phyloP scores from a whole-genome alignment of 345 rosid species.

The Psidium guajava region DNA sequence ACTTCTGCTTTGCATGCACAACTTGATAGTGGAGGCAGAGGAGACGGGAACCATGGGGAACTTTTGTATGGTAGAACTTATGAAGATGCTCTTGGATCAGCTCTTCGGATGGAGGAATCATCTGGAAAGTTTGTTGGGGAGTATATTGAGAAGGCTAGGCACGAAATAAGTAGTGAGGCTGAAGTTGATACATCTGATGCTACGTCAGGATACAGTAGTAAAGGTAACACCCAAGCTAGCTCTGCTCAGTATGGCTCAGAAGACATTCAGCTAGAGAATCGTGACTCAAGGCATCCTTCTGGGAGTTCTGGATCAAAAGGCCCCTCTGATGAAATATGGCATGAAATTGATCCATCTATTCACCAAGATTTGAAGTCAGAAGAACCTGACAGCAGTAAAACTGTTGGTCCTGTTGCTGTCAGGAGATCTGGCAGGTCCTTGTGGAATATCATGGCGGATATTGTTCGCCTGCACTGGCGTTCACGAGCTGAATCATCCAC shows the following conservation, averaged over 20 bases:
- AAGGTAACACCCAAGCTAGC: slow-evolving; percentile 19
- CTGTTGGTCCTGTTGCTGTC: slow-evolving; percentile 22
- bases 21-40: slow-evolving; percentile 14
- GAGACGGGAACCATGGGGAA: slow-evolving; percentile 17
- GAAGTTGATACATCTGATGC: slow-evolving; percentile 13
- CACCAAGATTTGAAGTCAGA: slow-evolving; percentile 33
- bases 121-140: slow-evolving; percentile 48
- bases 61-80: slow-evolving; percentile 10
- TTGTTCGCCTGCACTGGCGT: slow-evolving; percentile 61
- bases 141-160: slow-evolving; percentile 56
- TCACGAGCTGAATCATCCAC: slow-evolving; percentile 47
- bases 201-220: slow-evolving; percentile 8
- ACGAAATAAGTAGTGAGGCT: slow-evolving; percentile 37
- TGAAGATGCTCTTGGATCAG: slow-evolving; percentile 60
- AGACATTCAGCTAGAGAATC: slow-evolving; percentile 20
- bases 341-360: slow-evolving; percentile 40
- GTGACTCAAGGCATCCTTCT: slow-evolving; percentile 25
- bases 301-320: slow-evolving; percentile 61
- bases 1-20: slow-evolving; percentile 12
- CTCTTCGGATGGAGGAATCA: slow-evolving; percentile 47
- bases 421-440: slow-evolving; percentile 62
- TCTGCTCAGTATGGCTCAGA: slow-evolving; percentile 16
- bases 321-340: slow-evolving; percentile 86
- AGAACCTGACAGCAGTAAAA: slow-evolving; percentile 22
- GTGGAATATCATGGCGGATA: slow-evolving; percentile 65